These are phyloP conservation scores for Fusarium praegraminearum DNA, from an alignment of 2,329 filamentous ascomycete species.

Conservation along the genomic window DNA sequence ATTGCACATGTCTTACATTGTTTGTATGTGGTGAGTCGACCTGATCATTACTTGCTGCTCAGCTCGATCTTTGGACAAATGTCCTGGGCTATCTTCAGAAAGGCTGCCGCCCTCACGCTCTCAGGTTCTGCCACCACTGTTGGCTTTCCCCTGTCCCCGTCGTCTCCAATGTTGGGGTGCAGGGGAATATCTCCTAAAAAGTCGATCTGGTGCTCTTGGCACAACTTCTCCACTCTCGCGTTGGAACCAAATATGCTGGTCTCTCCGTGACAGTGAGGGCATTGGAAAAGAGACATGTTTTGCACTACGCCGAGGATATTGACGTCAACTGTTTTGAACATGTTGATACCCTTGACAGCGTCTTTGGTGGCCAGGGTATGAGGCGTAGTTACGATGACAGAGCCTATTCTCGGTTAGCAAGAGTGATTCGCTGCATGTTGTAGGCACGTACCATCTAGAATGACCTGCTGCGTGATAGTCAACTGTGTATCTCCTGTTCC, in stretches of 20 bases:
- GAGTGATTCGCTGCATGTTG: background rate
- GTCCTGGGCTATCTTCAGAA: conserved; percentile 74
- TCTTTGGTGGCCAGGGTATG: conserved; percentile 94
- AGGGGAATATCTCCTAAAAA: conserved; percentile 91
- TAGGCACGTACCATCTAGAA: conserved; percentile 76
- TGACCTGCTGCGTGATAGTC: conserved; percentile 94
- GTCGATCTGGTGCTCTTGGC: conserved; percentile 77
- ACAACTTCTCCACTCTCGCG: conserved; percentile 75
- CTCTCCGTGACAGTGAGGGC: conserved; percentile 79
- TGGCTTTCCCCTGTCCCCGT: conserved; percentile 87
- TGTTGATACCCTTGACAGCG: conserved; percentile 89
- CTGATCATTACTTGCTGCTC: conserved; percentile 13
- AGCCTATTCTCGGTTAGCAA: conserved; percentile 60
- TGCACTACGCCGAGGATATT: conserved; percentile 88
- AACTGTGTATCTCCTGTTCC: conserved; percentile 96
- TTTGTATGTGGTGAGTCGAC: conserved; percentile 9
- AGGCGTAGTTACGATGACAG: conserved; percentile 90
- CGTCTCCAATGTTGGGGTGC: conserved; percentile 86
- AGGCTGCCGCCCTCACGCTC: conserved; percentile 77
- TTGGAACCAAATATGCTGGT: conserved; percentile 80
- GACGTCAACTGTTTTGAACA: conserved; percentile 89
- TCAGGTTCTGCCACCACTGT: conserved; percentile 89
- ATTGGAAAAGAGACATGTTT: conserved; percentile 90
- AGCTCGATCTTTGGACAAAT: conserved; percentile 61
- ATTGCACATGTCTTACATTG: conserved; percentile 2